These are phyloP conservation scores for Cyclotella baltica DNA, from an alignment of 108 stramenopile genomes.

Conservation along the genomic window DNA sequence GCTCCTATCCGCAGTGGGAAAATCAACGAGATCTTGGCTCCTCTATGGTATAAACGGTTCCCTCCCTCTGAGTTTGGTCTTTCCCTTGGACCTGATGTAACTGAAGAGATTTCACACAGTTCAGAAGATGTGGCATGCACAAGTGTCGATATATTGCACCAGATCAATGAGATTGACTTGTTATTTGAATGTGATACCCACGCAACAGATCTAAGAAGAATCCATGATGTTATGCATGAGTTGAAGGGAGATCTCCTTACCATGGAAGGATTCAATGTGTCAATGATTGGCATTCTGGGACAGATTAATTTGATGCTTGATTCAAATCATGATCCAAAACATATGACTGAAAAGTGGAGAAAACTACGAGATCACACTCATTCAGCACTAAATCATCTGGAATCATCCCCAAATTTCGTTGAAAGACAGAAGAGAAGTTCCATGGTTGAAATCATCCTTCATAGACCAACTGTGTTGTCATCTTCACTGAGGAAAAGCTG, in stretches of 20 bases:
- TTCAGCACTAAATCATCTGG: too few relatives aligned
- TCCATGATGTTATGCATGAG: slow-evolving; percentile 65
- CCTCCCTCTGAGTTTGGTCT: slow-evolving; percentile 18
- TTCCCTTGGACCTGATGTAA: neutral
- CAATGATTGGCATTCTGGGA: neutral
- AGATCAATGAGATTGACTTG: slow-evolving; percentile 42
- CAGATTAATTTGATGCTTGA: neutral
- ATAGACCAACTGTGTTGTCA: too few relatives aligned
- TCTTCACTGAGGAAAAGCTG: too few relatives aligned
- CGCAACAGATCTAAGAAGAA: slow-evolving; percentile 40
- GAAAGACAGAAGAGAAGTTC: too few relatives aligned
- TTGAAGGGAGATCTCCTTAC: slow-evolving; percentile 70
- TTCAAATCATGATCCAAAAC: too few relatives aligned
- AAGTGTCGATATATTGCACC: slow-evolving; percentile 41
- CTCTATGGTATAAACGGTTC: slow-evolving; percentile 63
- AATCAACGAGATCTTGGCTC: slow-evolving; percentile 63
- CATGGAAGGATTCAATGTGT: slow-evolving; percentile 1
- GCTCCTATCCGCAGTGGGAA: slow-evolving; percentile 62
- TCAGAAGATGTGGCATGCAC: slow-evolving; percentile 35
- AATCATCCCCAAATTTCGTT: too few relatives aligned
- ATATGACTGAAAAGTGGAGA: too few relatives aligned
- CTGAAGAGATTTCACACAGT: slow-evolving; percentile 18
- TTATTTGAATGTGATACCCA: slow-evolving; percentile 21
- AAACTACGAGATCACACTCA: too few relatives aligned
- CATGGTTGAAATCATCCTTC: too few relatives aligned